These are phyloP conservation scores for Salinomyces thailandicus DNA, from an alignment of 2,329 filamentous ascomycete genomes.

Conservation along the genomic window DNA sequence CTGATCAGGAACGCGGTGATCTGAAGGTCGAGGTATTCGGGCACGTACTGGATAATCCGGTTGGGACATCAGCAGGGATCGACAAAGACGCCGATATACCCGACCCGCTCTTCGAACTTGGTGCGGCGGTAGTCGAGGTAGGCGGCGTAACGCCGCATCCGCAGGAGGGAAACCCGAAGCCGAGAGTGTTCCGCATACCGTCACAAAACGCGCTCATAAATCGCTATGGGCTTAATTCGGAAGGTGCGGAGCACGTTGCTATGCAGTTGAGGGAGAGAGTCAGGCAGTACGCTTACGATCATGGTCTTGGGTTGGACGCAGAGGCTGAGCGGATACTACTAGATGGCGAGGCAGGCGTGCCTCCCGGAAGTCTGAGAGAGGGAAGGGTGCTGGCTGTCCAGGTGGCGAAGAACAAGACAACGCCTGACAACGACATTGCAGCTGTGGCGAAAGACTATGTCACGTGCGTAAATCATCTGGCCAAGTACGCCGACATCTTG, in stretches of 20 bases:
- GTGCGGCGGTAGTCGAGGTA: conserved; percentile 80
- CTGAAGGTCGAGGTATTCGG: conserved; percentile 62
- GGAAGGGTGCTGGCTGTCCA: conserved; percentile 81
- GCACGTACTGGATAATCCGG: conserved; percentile 66
- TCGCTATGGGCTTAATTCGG: conserved; percentile 87
- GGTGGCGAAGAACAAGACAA: conserved; percentile 93
- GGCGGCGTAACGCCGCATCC: conserved; percentile 82
- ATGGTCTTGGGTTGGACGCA: conserved; percentile 55
- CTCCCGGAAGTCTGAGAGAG: conserved; percentile 65
- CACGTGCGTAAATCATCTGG: conserved; percentile 75
- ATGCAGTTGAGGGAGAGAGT: conserved; percentile 67
- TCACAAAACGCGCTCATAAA: conserved; percentile 84
- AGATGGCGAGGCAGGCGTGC: conserved; percentile 64
- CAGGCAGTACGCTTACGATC: conserved; percentile 59
- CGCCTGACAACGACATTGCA: conserved; percentile 71
- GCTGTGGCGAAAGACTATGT: conserved; percentile 74
- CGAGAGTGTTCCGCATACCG: conserved; percentile 77
- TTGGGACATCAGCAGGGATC: conserved; percentile 89
- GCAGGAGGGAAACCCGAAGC: conserved; percentile 77
- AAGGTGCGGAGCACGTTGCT: conserved; percentile 80
- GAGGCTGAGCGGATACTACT: conserved; percentile 61
- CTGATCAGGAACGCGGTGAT: conserved; percentile 41
- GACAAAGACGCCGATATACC: conserved; percentile 91
- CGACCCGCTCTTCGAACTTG: conserved; percentile 71
- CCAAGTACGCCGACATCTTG: conserved; percentile 84